phyloP scores from a whole-genome alignment of 768 basidiomycete species.

The Tremella mesenterica region DNA sequence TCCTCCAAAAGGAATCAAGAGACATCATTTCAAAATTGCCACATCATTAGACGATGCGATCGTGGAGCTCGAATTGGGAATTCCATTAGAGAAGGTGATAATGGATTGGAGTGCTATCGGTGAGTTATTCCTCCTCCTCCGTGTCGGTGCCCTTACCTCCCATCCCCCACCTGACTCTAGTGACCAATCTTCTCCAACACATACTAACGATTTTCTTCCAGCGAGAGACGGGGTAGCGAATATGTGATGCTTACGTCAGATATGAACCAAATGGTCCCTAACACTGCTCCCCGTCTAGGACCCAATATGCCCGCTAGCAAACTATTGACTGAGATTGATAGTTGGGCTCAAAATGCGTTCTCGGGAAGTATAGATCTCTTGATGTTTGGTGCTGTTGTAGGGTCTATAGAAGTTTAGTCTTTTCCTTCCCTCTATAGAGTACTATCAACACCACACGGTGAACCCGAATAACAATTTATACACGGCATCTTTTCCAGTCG shows the following conservation, averaged over 20 bases:
- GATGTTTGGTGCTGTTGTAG: slow-evolving; percentile 34
- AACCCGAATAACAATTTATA: no score
- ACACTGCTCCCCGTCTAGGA: slow-evolving; percentile 26
- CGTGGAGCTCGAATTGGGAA: slow-evolving; percentile 55
- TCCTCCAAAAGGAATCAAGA: slow-evolving; percentile 63
- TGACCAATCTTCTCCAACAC: no score
- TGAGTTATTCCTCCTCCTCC: slow-evolving; percentile 51
- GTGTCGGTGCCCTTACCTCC: neutral
- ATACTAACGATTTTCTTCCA: no score
- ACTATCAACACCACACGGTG: no score
- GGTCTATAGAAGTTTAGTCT: slow-evolving; percentile 32
- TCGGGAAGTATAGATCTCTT: slow-evolving; percentile 37
- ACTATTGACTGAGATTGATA: slow-evolving; percentile 66
- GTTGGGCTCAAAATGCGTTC: slow-evolving; percentile 58
- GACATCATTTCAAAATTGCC: slow-evolving; percentile 87
- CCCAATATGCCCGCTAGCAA: slow-evolving; percentile 53
- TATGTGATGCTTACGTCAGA: slow-evolving; percentile 35
- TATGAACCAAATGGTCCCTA: slow-evolving; percentile 47
- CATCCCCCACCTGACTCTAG: no score
- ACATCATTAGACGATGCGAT: slow-evolving; percentile 74
- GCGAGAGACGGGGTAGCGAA: neutral
- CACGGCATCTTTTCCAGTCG: no score
- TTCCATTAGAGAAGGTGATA: slow-evolving; percentile 19
- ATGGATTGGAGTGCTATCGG: slow-evolving; percentile 75
- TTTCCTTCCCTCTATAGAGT: no score